phyloP scores from a whole-genome alignment of 2,329 filamentous ascomycete genomes.

The Colletotrichum theobromicola region DNA sequence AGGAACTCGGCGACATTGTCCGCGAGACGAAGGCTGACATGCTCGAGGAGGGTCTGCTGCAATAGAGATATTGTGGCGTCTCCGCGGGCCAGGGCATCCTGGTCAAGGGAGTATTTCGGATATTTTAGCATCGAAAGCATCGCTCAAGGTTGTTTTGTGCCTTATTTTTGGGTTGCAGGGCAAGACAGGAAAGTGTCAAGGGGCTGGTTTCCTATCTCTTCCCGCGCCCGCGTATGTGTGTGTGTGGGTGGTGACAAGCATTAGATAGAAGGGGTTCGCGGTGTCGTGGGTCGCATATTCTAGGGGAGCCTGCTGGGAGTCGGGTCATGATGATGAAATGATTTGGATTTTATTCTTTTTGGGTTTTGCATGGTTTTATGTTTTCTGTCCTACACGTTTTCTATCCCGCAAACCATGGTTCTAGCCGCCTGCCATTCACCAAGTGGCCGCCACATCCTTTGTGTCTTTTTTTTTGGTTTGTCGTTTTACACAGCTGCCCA shows the following conservation, averaged over 20 bases:
- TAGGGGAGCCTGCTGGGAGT: conserved; percentile 16
- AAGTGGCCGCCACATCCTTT: neutral
- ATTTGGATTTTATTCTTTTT: conserved; percentile 2
- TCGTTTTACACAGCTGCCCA: neutral
- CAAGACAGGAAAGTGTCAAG: neutral
- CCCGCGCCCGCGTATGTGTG: neutral
- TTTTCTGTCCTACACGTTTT: neutral
- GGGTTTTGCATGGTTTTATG: neutral
- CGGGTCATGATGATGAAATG: conserved; percentile 1
- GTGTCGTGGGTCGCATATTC: neutral
- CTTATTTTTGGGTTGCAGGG: neutral
- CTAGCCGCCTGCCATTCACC: neutral
- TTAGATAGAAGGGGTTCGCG: conserved; percentile 1
- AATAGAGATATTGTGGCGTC: neutral
- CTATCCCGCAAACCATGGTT: neutral
- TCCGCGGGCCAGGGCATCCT: neutral
- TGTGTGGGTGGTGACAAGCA: neutral
- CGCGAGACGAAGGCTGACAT: conserved; percentile 30
- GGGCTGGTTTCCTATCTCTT: neutral
- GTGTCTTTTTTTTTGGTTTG: neutral
- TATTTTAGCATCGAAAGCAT: neutral
- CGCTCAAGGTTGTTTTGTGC: neutral
- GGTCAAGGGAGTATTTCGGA: neutral
- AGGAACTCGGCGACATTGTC: conserved; percentile 51
- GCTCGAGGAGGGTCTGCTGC: conserved; percentile 12